Percentiles rank a stretch among this genome's conserved stretches.
These are phyloP conservation scores for Daldinia concentrica DNA, from an alignment of 495 filamentous ascomycete species.

Conservation along the genomic window DNA sequence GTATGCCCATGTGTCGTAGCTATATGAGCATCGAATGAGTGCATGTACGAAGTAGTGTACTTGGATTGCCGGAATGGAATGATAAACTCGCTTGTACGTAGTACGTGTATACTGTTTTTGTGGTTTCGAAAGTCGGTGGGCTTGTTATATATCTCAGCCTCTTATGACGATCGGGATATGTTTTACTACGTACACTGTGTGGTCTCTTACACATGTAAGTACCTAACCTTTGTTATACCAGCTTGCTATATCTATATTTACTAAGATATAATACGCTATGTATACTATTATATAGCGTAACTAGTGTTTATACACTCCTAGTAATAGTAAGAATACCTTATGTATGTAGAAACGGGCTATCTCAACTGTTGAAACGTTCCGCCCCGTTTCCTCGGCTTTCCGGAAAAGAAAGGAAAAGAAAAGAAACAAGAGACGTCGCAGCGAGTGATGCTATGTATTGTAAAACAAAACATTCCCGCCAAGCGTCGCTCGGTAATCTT, in stretches of 20 bases:
- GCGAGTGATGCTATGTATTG: slow-evolving; percentile 1
- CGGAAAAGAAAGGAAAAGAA: slow-evolving; percentile 12
- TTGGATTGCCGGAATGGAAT: neutral
- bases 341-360: neutral
- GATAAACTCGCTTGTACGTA: neutral
- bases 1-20: slow-evolving; percentile 12
- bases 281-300: too few species aligned
- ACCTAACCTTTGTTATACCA: too few species aligned
- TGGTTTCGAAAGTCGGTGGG: neutral
- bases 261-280: too few species aligned
- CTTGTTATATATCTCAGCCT: slow-evolving; percentile 2
- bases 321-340: neutral
- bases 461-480: slow-evolving; percentile 24
- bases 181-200: neutral
- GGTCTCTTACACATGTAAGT: neutral
- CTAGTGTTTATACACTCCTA: too few species aligned
- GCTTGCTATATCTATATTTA: too few species aligned
- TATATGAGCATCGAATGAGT: neutral
- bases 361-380: slow-evolving; percentile 31
- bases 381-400: slow-evolving; percentile 16
- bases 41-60: too few species aligned
- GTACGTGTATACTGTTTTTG: neutral
- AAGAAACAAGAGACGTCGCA: slow-evolving; percentile 4
- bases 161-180: slow-evolving; percentile 24
- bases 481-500: slow-evolving; percentile 16